Evolutionary conservation across 2,329 filamentous ascomycete species (phyloP), one percentile per base, ranked within the genome.

Genomic region (Penicillium sp.): DNA sequence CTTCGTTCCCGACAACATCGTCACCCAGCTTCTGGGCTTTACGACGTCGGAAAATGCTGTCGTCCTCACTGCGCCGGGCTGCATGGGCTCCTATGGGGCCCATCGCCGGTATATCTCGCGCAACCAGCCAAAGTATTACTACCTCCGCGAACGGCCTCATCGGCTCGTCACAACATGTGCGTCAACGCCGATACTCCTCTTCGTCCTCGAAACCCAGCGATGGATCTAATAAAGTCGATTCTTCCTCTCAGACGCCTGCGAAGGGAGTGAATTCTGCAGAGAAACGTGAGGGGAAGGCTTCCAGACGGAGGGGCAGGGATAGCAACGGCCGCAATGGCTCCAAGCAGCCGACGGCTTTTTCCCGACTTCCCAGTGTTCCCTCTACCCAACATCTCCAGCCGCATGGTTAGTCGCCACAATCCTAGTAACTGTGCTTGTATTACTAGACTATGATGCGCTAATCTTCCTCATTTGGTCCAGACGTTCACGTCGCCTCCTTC

Each of bases 401-500:
- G 22, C 68, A 74, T 64, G 73, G 74, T 76, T 55, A 61, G 65
- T 53, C n/a, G 13, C 28, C 47, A 21, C 19, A 29, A 15, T 5
- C 7, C 22, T 4, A 17, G 6, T n/a, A n/a, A n/a, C n/a, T n/a
- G n/a, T n/a, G n/a, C n/a, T n/a, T n/a, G n/a, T n/a, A n/a, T n/a
- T n/a, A n/a, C n/a, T n/a, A n/a, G n/a, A n/a, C n/a, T n/a, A n/a
- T n/a, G n/a, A n/a, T n/a, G n/a, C n/a, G n/a, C n/a, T n/a, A n/a
- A n/a, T n/a, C n/a, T n/a, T n/a, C n/a, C n/a, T n/a, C n/a, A n/a
- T n/a, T 29, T 7, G 15, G 29, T 15, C 10, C 4, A 97, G 93
- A 94, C 64, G 79, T 97, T 53, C 84, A 86, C 56, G 77, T 95
- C 40, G 93, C 91, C 7, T 85, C 85, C 53, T 97, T 98, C 77